Evolutionary conservation across 1,284 basidiomycete genomes (phyloP).

Genomic region (Thecaphora thlaspeos): DNA sequence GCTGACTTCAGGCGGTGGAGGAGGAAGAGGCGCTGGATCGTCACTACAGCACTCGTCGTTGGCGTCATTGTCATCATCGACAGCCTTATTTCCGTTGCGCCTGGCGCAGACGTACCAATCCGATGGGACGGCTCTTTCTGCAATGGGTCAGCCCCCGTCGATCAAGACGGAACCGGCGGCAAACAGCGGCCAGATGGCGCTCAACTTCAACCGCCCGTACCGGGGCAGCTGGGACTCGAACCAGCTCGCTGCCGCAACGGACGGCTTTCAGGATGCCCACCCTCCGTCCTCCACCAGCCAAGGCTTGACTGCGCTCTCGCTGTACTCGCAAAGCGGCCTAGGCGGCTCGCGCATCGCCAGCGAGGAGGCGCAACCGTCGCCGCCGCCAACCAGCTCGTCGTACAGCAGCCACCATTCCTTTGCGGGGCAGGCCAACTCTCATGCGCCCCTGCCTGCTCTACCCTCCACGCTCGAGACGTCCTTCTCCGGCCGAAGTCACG

Average conservation of each 20-base stretch:
- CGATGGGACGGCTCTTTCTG: not conserved
- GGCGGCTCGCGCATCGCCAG: conserved; percentile 9
- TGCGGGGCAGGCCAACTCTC: conserved; percentile 1
- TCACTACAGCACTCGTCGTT: not conserved
- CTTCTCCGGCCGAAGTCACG: not conserved
- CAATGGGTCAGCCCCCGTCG: not conserved
- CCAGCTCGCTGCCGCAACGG: conserved; percentile 10
- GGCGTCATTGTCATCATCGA: not conserved
- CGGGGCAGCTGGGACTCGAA: conserved; percentile 36
- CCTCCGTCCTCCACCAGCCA: conserved; percentile 30
- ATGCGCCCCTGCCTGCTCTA: not conserved
- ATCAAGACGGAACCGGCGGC: not conserved
- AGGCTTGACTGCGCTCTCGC: conserved; percentile 14
- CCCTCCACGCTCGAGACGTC: not conserved
- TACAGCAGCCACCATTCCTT: conserved; percentile 28
- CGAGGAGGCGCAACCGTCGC: conserved; percentile 10
- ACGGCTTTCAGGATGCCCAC: conserved; percentile 15
- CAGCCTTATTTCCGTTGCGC: not conserved
- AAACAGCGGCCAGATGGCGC: not conserved
- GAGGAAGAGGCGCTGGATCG: too few species aligned
- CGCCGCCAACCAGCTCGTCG: conserved; percentile 27
- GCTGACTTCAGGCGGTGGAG: not conserved
- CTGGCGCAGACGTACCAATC: not conserved
- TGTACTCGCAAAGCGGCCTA: conserved; percentile 22
- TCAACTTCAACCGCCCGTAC: conserved; percentile 1